Base-by-base conservation (phyloP, 495 filamentous ascomycete species). In the Podospora pseudopauciseta region DNA sequence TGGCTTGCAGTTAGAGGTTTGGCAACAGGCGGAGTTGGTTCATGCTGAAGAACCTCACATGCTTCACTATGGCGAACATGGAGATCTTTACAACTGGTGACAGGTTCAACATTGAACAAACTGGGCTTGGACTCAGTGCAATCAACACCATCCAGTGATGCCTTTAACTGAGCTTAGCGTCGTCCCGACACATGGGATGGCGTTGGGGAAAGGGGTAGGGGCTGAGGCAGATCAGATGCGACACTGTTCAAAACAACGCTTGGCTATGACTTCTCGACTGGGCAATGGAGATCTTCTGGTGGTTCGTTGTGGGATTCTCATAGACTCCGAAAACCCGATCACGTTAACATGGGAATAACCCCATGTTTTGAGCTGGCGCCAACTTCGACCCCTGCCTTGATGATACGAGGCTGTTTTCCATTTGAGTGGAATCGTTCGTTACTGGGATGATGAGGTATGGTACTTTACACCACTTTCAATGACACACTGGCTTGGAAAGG, bases 201-300 rank as follows among this genome's bases (percentile, higher is more conserved):
- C 23, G 23, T 4, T 61, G 64, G 60, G 67, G 67, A 34, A 57
- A 1, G 30, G 19, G 20, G 60, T 64, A 60, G 67, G 67, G 62
- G 53, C 4, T 65, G 67, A 68, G 27, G 56, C 67, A 55, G 16
- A 27, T 60, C 61, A 34, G 28, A 27, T 65, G 67, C 67, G 56
- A 60, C 67, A 59, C 26, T 18, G 39, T 60, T 57, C 61, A 30
- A 65, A 65, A 68, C 60, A 32, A 54, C 28, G 55, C 32, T 65
- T 68, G 61, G 55, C 28, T 28, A 27, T 60, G 23, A 13, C 44
- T 23, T 26, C 39, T 56, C 32, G 6, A 39, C 27, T 58, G 53
- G n/a, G 54, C 34, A 27, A 39, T 18, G 56, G 19, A 23, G 16
- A 58, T 18, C 55, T 39, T 19, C 28, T 23, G 28, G 16, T 30